Conservation (phyloP, 768 basidiomycete species). For the Dacryopinax primogenitus region DNA sequence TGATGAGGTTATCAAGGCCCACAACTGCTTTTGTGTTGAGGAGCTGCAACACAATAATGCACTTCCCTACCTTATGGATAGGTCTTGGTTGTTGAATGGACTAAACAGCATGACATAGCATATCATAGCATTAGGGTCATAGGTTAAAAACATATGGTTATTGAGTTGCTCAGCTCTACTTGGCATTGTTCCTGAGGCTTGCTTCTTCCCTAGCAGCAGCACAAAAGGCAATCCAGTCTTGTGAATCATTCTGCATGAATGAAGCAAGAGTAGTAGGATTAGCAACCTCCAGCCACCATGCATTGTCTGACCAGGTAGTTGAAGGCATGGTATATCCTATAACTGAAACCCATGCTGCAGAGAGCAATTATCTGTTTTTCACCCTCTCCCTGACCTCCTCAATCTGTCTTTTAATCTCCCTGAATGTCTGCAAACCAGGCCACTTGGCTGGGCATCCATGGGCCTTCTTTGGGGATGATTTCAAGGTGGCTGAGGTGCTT, state of each 20-base stretch:
- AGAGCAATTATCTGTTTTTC: neutral
- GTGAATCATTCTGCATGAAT: neutral
- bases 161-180: neutral
- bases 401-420: neutral
- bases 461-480: neutral
- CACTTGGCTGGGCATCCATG: neutral
- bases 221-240: neutral
- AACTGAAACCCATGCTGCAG: neutral
- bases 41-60: neutral
- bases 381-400: neutral
- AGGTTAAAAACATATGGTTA: neutral
- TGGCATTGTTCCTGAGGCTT: neutral
- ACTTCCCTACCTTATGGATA: neutral
- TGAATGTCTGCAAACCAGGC: neutral
- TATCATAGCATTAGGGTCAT: too few species aligned
- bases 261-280: neutral
- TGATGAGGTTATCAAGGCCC: constrained; percentile 29
- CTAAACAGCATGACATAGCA: too few species aligned
- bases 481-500: neutral
- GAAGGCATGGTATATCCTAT: neutral
- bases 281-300: neutral
- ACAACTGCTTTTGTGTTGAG: constrained; percentile 18
- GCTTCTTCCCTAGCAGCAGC: neutral
- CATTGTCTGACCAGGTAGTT: neutral
- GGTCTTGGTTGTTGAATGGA: neutral